Conservation (phyloP, 2,329 filamentous ascomycete species). For the Sporothrix globosa region DNA sequence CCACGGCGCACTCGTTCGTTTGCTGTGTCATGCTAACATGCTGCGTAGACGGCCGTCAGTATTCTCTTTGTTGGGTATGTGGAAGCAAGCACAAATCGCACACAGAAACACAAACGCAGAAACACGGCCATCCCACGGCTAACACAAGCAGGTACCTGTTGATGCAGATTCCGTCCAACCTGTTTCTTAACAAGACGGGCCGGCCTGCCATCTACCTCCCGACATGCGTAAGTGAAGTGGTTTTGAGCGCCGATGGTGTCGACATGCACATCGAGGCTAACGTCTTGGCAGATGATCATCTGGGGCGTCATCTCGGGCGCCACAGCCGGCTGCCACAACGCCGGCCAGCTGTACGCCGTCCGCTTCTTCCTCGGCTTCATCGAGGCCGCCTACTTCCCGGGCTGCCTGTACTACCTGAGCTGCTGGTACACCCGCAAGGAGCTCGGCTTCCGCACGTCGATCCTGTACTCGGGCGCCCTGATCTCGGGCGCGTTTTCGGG, state of each 20-base stretch:
- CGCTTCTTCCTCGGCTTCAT: constrained; percentile 52
- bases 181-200: constrained; percentile 57
- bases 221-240: constrained; percentile 46
- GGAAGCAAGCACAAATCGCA: too few relatives aligned
- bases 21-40: background rate
- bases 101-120: background rate
- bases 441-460: constrained; percentile 61
- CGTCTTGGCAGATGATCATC: constrained; percentile 48
- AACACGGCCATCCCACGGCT: background rate
- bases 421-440: constrained; percentile 70
- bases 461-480: constrained; percentile 62
- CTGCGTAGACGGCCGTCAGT: constrained; percentile 50
- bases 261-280: background rate
- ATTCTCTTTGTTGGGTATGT: constrained; percentile 56
- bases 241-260: background rate
- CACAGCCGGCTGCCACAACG: constrained; percentile 45
- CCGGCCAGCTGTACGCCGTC: constrained; percentile 46
- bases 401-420: constrained; percentile 47
- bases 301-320: constrained; percentile 54
- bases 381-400: constrained; percentile 45
- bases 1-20: background rate
- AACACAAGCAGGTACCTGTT: constrained; percentile 48
- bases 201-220: constrained; percentile 53
- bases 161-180: constrained; percentile 57
- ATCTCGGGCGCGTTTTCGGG: constrained; percentile 70